Conservation (phyloP, 164 flowering plant species). For the Chloranthus sessilifolius region DNA sequence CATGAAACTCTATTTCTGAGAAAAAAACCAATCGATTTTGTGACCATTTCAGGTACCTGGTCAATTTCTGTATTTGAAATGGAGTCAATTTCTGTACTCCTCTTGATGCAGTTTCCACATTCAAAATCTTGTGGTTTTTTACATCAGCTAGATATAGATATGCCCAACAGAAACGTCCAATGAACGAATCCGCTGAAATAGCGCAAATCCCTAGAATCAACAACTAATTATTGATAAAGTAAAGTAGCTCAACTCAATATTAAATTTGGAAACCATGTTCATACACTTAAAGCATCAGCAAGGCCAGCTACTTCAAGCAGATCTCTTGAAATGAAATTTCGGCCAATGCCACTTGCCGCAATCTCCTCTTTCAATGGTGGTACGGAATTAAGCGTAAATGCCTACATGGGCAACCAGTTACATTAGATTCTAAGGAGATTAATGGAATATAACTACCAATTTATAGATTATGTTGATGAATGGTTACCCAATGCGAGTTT, state of each 20-base stretch:
- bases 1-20: too few species aligned
- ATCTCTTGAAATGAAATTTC: slow-evolving; percentile 74
- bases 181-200: slow-evolving; percentile 47
- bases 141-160: slow-evolving; percentile 63
- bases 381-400: slow-evolving; percentile 73
- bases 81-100: too few species aligned
- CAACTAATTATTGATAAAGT: not conserved
- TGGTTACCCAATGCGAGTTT: too few species aligned
- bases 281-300: slow-evolving; percentile 58
- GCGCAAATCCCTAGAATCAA: slow-evolving; percentile 8
- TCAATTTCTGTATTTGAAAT: too few species aligned
- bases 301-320: slow-evolving; percentile 66
- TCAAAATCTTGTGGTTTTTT: slow-evolving; percentile 42
- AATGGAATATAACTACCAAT: too few species aligned
- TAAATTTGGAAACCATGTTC: slow-evolving; percentile 13
- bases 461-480: too few species aligned
- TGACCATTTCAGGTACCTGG: too few species aligned
- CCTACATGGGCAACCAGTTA: too few species aligned
- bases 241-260: not conserved
- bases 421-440: too few species aligned
- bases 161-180: slow-evolving; percentile 73
- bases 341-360: slow-evolving; percentile 50
- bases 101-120: slow-evolving; percentile 76
- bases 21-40: too few species aligned
- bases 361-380: slow-evolving; percentile 68